Conservation (phyloP, 352 stramenopile genomes). For the Peronosclerospora sorghi region DNA sequence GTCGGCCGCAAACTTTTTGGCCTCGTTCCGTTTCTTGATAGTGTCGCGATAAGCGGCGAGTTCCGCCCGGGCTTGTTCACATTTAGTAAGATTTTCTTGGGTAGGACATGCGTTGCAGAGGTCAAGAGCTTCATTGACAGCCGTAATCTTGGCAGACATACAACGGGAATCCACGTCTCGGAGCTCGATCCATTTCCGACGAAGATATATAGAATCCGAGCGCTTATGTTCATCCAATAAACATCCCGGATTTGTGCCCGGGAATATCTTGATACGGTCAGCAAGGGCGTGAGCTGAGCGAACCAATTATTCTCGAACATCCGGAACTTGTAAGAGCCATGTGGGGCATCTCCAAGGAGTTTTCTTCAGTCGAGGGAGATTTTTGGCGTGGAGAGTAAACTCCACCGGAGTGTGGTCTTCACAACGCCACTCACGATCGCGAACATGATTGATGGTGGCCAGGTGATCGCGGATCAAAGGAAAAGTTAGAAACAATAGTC, state of each 20-base stretch:
- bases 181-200: conserved; percentile 1
- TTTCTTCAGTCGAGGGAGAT: background rate
- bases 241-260: conserved; percentile 5
- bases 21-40: no score
- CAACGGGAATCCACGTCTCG: background rate
- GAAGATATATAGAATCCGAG: conserved; percentile 6
- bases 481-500: conserved; percentile 10
- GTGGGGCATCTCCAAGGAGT: conserved; percentile 1
- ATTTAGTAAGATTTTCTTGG: background rate
- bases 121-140: conserved; percentile 3
- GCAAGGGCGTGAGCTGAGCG: background rate
- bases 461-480: conserved; percentile 7
- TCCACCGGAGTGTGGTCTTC: conserved; percentile 6
- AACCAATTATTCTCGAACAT: background rate
- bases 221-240: conserved; percentile 11
- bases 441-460: background rate
- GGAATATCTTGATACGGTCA: conserved; percentile 1
- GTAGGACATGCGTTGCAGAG: background rate
- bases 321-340: background rate
- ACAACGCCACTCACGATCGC: no score
- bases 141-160: background rate
- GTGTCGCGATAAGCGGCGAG: background rate
- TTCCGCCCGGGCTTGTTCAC: background rate
- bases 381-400: background rate
- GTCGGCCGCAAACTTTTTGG: no score